Evolutionary conservation across 805 yeast genomes (phyloP).

Genomic region (Saccharomycopsis microspora): DNA sequence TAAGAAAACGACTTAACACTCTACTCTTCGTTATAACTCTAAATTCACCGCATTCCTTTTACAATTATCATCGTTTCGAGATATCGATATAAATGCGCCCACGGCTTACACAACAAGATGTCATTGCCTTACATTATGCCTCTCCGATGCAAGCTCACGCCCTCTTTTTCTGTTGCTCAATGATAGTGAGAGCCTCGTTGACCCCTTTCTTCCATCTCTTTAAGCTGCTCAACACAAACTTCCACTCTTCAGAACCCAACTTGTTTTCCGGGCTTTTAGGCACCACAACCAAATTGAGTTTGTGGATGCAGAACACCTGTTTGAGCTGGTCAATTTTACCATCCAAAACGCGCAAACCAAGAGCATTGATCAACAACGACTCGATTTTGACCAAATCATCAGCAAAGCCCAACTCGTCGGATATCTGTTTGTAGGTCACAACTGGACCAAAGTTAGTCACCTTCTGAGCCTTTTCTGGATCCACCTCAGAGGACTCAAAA

Average conservation of each 20-base stretch:
- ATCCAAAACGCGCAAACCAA: constrained; percentile 11
- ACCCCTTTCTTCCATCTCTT: constrained; percentile 14
- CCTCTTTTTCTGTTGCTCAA: constrained; percentile 14
- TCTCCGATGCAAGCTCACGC: neutral
- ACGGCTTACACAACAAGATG: too few relatives aligned
- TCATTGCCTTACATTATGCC: neutral
- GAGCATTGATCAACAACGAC: constrained; percentile 13
- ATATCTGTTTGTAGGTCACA: constrained; percentile 15
- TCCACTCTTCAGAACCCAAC: constrained; percentile 13
- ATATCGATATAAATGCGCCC: too few relatives aligned
- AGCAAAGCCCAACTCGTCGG: constrained; percentile 9
- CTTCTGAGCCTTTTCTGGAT: neutral
- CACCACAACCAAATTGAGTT: constrained; percentile 14
- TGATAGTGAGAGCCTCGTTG: constrained; percentile 7
- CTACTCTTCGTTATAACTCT: too few relatives aligned
- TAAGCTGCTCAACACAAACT: constrained; percentile 14
- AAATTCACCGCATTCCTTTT: too few relatives aligned
- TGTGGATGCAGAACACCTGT: constrained; percentile 15
- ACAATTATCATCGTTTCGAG: too few relatives aligned
- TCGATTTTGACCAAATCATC: constrained; percentile 14
- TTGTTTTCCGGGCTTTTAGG: constrained; percentile 4
- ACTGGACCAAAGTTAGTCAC: constrained; percentile 9
- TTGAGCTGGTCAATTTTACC: constrained; percentile 17
- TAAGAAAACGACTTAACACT: too few relatives aligned
- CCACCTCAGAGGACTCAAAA: constrained; percentile 17